Percentiles rank a stretch among this genome's conserved stretches.
Conservation (phyloP, 441 rosid species). For the Eutrema salsugineum region DNA sequence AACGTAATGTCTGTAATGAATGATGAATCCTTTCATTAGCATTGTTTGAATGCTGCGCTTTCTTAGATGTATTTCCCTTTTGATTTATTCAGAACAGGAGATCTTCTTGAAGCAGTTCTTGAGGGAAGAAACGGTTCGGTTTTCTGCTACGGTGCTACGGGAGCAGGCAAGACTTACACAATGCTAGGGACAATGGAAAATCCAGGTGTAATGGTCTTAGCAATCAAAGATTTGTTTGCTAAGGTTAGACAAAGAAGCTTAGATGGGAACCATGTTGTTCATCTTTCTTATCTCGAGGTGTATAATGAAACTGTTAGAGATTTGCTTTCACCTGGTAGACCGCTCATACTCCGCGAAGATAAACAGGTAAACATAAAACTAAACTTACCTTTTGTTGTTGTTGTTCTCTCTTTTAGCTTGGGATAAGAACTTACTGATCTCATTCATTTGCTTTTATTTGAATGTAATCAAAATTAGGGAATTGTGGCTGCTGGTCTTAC, state of each 20-base stretch:
- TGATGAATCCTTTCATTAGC: not conserved
- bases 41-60: not conserved
- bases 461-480: conserved; percentile 45
- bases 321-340: conserved; percentile 95
- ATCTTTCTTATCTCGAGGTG: conserved; percentile 91
- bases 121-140: conserved; percentile 95
- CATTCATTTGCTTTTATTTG: conserved; percentile 3
- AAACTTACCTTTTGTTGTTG: not conserved
- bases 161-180: conserved; percentile 94
- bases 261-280: conserved; percentile 86
- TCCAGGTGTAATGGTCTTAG: conserved; percentile 98
- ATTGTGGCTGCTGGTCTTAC: conserved; percentile 90
- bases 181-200: conserved; percentile 89
- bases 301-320: conserved; percentile 92
- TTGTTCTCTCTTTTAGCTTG: not conserved
- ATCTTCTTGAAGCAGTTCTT: conserved; percentile 82
- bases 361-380: conserved; percentile 53
- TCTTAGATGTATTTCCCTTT: not conserved
- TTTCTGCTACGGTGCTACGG: conserved; percentile 96
- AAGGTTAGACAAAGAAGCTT: conserved; percentile 80
- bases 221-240: conserved; percentile 85
- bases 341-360: conserved; percentile 90
- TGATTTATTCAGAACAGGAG: conserved; percentile 70
- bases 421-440: not conserved
- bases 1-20: not conserved